A percentile compares a stretch with the other conserved stretches of the same genome.
phyloP scores from a whole-genome alignment of 2,329 filamentous ascomycete species.

The Aspergillus fumigatiaffinis region DNA sequence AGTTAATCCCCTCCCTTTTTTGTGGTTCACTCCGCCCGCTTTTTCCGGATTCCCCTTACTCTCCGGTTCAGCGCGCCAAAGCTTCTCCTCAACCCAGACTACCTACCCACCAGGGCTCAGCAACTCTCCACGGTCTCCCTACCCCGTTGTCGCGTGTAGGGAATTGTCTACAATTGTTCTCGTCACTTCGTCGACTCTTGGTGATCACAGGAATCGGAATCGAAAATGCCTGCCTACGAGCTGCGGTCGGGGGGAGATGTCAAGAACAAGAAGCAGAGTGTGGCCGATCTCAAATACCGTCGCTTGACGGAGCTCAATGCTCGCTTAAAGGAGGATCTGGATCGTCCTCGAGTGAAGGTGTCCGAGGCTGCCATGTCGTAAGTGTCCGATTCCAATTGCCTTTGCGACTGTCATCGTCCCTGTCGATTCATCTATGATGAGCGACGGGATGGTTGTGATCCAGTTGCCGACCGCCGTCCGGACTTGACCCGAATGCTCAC shows the following conservation, averaged over 20 bases:
- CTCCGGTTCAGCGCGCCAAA: conserved; percentile 11
- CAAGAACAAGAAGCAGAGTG: conserved; percentile 96
- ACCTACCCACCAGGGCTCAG: neutral
- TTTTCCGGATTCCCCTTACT: conserved; percentile 7
- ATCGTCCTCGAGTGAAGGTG: conserved; percentile 90
- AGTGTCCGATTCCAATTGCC: conserved; percentile 28
- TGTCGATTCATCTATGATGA: neutral
- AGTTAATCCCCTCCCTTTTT: conserved; percentile 2
- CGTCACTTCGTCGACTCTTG: neutral
- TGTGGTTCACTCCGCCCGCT: conserved; percentile 6
- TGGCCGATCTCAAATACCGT: conserved; percentile 96
- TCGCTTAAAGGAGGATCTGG: conserved; percentile 90
- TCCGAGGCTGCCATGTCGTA: conserved; percentile 88
- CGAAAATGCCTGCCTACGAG: conserved; percentile 60
- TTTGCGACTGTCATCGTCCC: neutral
- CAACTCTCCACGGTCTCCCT: neutral
- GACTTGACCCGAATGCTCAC: neutral
- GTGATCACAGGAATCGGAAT: conserved; percentile 1
- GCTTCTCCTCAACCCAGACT: conserved; percentile 3
- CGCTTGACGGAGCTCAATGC: conserved; percentile 96
- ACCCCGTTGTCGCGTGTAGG: conserved; percentile 3
- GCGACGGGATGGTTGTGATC: neutral
- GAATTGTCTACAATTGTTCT: conserved; percentile 34
- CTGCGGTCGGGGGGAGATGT: conserved; percentile 61
- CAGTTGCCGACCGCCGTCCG: neutral